A percentile compares a stretch with the other conserved stretches of the same genome.
Conservation (phyloP, 148 eudicot genomes). For the Chenopodium berlandieri region DNA sequence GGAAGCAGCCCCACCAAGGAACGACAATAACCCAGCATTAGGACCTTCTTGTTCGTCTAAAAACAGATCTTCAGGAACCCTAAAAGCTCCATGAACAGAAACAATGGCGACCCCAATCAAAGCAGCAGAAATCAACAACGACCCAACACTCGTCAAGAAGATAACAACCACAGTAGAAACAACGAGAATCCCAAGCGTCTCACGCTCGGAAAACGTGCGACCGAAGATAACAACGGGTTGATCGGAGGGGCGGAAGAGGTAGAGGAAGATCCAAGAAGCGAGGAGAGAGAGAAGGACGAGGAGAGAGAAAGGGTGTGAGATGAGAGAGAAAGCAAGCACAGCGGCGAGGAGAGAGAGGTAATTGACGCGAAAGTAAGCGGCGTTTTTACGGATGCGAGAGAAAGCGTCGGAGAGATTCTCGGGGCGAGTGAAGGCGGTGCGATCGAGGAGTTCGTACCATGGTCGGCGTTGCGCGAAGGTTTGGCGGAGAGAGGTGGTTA, state of each 20-base stretch:
- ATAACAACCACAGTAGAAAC: constrained; percentile 49
- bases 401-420: constrained; percentile 61
- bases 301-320: constrained; percentile 66
- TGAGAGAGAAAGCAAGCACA: constrained; percentile 59
- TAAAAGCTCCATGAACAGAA: constrained; percentile 68
- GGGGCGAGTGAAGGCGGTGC: constrained; percentile 64
- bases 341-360: constrained; percentile 44
- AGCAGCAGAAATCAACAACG: constrained; percentile 55
- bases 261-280: constrained; percentile 65
- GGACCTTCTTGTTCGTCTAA: constrained; percentile 62
- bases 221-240: constrained; percentile 49
- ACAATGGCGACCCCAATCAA: constrained; percentile 52
- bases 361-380: constrained; percentile 68
- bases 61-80: constrained; percentile 46
- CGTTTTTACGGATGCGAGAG: constrained; percentile 68
- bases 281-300: constrained; percentile 57
- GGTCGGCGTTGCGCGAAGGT: constrained; percentile 70
- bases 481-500: constrained; percentile 47
- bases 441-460: constrained; percentile 66
- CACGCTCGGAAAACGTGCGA: constrained; percentile 65
- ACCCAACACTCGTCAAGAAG: constrained; percentile 70
- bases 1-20: constrained; percentile 69
- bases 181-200: constrained; percentile 45
- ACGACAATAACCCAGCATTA: constrained; percentile 51
- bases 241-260: constrained; percentile 66